Evolutionary conservation across 148 eudicot species (phyloP), one percentile per base, ranked within the genome.

Genomic region (Chenopodium berlandieri): DNA sequence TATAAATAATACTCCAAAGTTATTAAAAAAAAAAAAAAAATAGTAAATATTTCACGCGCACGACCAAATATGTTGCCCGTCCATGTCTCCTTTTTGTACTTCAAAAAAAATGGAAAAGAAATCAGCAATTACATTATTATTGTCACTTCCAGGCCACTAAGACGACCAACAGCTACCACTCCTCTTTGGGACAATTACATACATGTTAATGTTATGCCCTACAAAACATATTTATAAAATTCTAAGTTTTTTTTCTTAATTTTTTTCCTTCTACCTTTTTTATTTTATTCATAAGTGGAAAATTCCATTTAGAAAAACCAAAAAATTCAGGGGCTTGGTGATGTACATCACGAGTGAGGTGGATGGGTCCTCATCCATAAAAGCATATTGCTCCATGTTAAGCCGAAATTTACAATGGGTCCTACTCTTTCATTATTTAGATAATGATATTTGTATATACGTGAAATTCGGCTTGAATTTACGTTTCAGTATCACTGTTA

Each of bases 251-350:
- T 1, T 68, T 32, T 1, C 5, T 34, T 70, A 5, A 16, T 23
- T 23, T 23, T 23, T 23, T 23, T 23, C 25, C 25, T 23, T 23
- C 25, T 23, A 23, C 25, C 25, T 17, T 13, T 17, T 32, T 16
- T 0, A 4, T 34, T 6, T 70, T 32, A 37, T 68, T 13, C 16
- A 14, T 17, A 32, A 37, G 73, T 37, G 48, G 73, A 37, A 37
- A 23, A 70, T 37, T 5, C 9, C 73, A 40, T 69, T 69, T 69
- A 69, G 73, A 69, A 65, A 8, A 65, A 65, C 69, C 70, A n/a
- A 66, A 9, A 2, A 30, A 66, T 10, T 66, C 70, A 66, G 20
- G 17, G 60, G 60, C 60, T 56, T 16, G 20, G 60, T 56, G 60
- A 56, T 13, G 60, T 16, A 13, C 4, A 56, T 56, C 60, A 56